Conservation (phyloP, 2,329 filamentous ascomycete species). For the Colletotrichum musicola region DNA sequence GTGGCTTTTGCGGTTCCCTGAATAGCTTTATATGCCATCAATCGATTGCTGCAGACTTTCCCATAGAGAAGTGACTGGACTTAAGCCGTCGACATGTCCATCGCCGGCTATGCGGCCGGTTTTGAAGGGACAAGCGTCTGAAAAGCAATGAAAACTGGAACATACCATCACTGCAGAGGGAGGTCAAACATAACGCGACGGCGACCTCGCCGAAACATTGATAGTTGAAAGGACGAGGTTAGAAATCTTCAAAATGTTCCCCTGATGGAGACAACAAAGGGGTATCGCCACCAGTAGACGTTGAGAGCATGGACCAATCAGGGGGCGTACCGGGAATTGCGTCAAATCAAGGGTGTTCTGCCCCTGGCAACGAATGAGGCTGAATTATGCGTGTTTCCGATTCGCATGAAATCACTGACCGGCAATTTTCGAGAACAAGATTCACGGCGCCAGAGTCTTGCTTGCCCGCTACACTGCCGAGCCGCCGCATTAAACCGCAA, state of each 20-base stretch:
- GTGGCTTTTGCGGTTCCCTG: no score
- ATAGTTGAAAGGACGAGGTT: background rate
- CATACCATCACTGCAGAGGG: background rate
- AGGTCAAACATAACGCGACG: background rate
- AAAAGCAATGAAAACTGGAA: no score
- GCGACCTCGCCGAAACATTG: background rate
- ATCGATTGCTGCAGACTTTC: no score
- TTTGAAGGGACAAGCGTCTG: no score
- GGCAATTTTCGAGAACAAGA: conserved; percentile 2
- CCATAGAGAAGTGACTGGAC: no score
- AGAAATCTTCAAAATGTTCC: background rate
- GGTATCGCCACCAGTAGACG: background rate
- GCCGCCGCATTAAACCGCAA: conserved; percentile 13
- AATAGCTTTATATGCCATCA: no score
- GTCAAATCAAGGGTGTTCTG: conserved; percentile 2
- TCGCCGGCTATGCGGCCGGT: no score
- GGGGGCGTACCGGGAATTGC: background rate
- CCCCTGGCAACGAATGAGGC: conserved; percentile 8
- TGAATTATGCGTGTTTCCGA: conserved; percentile 6
- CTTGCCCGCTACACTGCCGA: conserved; percentile 2
- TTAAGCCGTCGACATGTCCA: no score
- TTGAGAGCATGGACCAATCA: conserved; percentile 12
- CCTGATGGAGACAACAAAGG: conserved; percentile 3
- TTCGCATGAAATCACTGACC: conserved; percentile 10
- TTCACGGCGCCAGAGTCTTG: background rate